These are phyloP conservation scores for Leccinum rimulosum DNA, from an alignment of 768 basidiomycete species.

Conservation along the genomic window DNA sequence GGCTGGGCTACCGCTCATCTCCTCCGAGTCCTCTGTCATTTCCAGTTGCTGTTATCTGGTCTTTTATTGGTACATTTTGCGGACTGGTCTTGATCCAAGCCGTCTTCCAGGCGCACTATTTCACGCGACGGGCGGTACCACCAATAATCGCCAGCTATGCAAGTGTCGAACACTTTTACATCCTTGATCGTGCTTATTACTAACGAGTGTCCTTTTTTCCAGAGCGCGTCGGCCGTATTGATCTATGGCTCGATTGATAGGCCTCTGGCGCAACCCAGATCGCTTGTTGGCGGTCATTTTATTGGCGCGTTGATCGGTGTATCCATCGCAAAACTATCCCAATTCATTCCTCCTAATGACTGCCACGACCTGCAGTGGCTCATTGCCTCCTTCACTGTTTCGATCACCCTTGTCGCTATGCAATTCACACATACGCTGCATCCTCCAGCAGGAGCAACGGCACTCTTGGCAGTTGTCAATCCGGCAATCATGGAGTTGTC, in stretches of 20 bases:
- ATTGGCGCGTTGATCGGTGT: conserved; percentile 44
- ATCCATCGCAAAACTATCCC: conserved; percentile 51
- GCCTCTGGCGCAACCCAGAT: conserved; percentile 53
- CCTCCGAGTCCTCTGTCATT: conserved; percentile 6
- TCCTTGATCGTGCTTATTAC: not conserved
- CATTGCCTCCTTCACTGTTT: conserved; percentile 37
- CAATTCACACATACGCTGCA: conserved; percentile 52
- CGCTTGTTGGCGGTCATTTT: conserved; percentile 45
- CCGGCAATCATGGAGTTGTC: conserved; percentile 40
- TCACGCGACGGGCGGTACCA: conserved; percentile 39
- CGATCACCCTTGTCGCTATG: conserved; percentile 45
- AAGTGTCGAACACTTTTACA: conserved; percentile 4
- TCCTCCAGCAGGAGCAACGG: conserved; percentile 58
- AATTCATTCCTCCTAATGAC: conserved; percentile 41
- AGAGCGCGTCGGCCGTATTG: conserved; percentile 57
- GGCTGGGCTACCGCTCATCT: conserved; percentile 14
- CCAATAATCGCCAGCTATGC: conserved; percentile 22
- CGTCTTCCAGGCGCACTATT: conserved; percentile 48
- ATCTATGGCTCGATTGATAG: conserved; percentile 53
- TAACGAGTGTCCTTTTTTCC: not conserved
- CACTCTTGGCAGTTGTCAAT: conserved; percentile 48
- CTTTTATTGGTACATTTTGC: conserved; percentile 51
- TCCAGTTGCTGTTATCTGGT: conserved; percentile 34
- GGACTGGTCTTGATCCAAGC: conserved; percentile 50
- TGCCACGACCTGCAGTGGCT: conserved; percentile 47